Conservation (phyloP, 2,329 filamentous ascomycete genomes). For the Aspergillus chevalieri region DNA sequence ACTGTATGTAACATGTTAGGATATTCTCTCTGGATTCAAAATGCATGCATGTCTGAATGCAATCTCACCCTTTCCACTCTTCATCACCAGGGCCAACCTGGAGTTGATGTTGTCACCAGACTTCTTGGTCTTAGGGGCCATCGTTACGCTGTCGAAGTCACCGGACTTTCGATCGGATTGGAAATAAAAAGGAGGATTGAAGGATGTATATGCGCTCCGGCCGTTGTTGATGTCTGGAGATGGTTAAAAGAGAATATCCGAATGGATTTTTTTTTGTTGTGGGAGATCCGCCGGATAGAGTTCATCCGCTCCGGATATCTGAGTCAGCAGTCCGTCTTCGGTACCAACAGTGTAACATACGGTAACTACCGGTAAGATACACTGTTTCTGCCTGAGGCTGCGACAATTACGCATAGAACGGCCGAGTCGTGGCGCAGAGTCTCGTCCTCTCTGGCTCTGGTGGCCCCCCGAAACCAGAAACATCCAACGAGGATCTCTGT, state of each 20-base stretch:
- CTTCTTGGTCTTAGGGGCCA: slow-evolving; percentile 66
- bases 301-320: not conserved
- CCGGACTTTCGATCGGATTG: slow-evolving; percentile 8
- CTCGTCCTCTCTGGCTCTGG: not conserved
- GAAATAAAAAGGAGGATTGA: slow-evolving; percentile 1
- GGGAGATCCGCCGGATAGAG: not conserved
- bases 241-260: slow-evolving; percentile 1
- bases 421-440: not conserved
- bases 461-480: not conserved
- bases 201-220: slow-evolving; percentile 32
- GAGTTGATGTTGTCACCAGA: slow-evolving; percentile 73
- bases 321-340: not conserved
- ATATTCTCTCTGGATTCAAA: not conserved
- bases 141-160: slow-evolving; percentile 43
- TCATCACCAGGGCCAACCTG: slow-evolving; percentile 64
- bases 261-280: slow-evolving; percentile 4
- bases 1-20: slow-evolving; percentile 43
- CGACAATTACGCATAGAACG: not conserved
- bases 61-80: slow-evolving; percentile 43
- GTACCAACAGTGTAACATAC: not conserved
- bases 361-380: not conserved
- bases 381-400: not conserved
- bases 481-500: too few relatives aligned
- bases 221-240: slow-evolving; percentile 13
- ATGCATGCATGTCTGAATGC: not conserved